Evolutionary conservation across 176 grass and related monocot genomes (phyloP), one percentile per base, ranked within the genome.

Genomic region (Otatea glauca): DNA sequence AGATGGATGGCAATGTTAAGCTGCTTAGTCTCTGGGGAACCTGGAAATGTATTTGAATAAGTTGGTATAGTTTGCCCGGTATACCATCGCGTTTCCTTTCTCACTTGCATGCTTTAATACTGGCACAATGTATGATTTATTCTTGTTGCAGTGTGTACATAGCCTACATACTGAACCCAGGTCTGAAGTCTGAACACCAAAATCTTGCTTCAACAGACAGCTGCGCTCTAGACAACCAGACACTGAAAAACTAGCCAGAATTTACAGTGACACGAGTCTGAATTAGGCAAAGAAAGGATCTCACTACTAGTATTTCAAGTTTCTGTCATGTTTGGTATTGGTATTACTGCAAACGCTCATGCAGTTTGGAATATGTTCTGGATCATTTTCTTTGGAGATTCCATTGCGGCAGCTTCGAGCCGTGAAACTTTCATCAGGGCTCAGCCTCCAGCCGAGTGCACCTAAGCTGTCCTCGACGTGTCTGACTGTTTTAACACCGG

Each of bases 301-400:
- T 78, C 51, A 14, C 27, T 20, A 7, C 9, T 49, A 54, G 54
- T 55, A 24, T 37, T 20, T 79, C 38, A 49, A 64, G 47, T 67
- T 66, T 20, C 17, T 55, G 59, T 44, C 42, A 18, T 72, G 5
- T n/a, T 66, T 49, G 49, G 14, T 2, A 27, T 37, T 44, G 6
- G 45, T 8, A 64, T 73, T 35, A 21, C 24, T 34, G 11, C 3
- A 47, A 45, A 48, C 64, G 34, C 48, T 94, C 85, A 93, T 24
- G 89, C 83, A 8, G 93, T 99, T 67, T 96, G 91, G 68, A 99
- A 99, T 39, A 96, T 93, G 60, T 96, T 96, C 85, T 99, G 93
- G 38, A 96, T 63, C 96, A 99, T 94, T 66, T 92, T 99, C 72
- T 88, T 94, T 3, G 89, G 87, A 51, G 88, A 93, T 43, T 86